A percentile compares a stretch with the other conserved stretches of the same genome.
phyloP scores from a whole-genome alignment of 2,329 filamentous ascomycete genomes.

The Fusarium sp. region DNA sequence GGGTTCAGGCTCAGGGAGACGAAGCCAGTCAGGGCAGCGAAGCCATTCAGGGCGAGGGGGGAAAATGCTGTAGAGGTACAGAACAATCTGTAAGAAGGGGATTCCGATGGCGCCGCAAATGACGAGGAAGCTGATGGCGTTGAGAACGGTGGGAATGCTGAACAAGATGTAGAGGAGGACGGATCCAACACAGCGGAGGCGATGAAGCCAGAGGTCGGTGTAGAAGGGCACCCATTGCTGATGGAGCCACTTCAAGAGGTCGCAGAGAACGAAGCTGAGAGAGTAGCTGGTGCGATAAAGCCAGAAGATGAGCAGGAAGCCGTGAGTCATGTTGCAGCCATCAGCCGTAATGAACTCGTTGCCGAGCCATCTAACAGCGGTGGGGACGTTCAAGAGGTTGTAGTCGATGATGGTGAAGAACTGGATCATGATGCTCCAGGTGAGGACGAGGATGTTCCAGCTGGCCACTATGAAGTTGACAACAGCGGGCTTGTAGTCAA shows the following conservation, averaged over 20 bases:
- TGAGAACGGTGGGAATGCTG: not conserved
- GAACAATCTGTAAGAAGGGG: not conserved
- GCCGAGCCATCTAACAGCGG: constrained; percentile 23
- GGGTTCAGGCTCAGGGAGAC: not conserved
- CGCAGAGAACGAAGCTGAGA: not conserved
- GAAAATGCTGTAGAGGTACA: not conserved
- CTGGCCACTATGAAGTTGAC: constrained; percentile 7
- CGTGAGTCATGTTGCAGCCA: constrained; percentile 11
- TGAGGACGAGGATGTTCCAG: constrained; percentile 4
- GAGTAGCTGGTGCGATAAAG: constrained; percentile 9
- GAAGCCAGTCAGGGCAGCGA: not conserved
- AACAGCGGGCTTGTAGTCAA: constrained; percentile 5
- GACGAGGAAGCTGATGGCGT: not conserved
- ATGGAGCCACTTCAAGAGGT: constrained; percentile 3
- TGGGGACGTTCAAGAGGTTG: constrained; percentile 7
- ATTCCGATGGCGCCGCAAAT: not conserved
- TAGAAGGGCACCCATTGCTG: not conserved
- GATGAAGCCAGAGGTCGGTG: not conserved
- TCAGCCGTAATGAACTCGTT: constrained; percentile 15
- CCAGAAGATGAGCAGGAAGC: constrained; percentile 27
- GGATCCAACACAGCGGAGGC: not conserved
- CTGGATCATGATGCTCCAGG: constrained; percentile 11
- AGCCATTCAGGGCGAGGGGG: not conserved
- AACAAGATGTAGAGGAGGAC: not conserved
- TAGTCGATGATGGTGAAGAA: constrained; percentile 18